Evolutionary conservation across 2,329 filamentous ascomycete species (phyloP).

Genomic region (Arthrobotrys sinensis): DNA sequence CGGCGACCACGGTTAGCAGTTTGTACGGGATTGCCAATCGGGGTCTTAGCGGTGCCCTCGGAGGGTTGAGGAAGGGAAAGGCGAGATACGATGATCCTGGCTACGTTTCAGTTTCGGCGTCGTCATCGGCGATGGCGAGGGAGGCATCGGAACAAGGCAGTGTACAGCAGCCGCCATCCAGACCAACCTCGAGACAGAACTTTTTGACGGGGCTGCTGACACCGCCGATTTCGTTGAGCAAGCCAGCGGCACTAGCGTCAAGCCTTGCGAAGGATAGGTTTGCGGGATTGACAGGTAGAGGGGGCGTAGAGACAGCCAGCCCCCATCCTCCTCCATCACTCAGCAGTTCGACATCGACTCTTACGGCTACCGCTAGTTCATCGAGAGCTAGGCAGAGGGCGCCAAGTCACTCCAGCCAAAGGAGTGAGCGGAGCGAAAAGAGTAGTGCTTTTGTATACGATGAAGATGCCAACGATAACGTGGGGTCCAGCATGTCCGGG

Average conservation of each 20-base stretch:
- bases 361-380: constrained; percentile 41
- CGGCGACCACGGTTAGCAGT: constrained; percentile 51
- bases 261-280: constrained; percentile 40
- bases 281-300: constrained; percentile 33
- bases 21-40: constrained; percentile 54
- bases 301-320: neutral
- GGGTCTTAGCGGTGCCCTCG: constrained; percentile 45
- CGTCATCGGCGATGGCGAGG: constrained; percentile 62
- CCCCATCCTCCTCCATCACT: constrained; percentile 18
- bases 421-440: constrained; percentile 48
- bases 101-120: constrained; percentile 58
- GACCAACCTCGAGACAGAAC: constrained; percentile 62
- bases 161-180: constrained; percentile 59
- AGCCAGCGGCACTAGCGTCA: constrained; percentile 47
- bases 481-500: constrained; percentile 27
- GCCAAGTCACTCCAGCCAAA: constrained; percentile 48
- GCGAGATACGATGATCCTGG: constrained; percentile 52
- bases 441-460: constrained; percentile 50
- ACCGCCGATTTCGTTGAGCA: constrained; percentile 61
- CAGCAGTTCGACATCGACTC: constrained; percentile 25
- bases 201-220: constrained; percentile 64
- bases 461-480: constrained; percentile 48
- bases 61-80: constrained; percentile 53
- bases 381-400: constrained; percentile 49
- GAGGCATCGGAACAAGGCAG: constrained; percentile 62